A percentile compares a stretch with the other conserved stretches of the same genome.
Evolutionary conservation across 2,329 filamentous ascomycete species (phyloP).

Genomic region (Westerdykella ornata): DNA sequence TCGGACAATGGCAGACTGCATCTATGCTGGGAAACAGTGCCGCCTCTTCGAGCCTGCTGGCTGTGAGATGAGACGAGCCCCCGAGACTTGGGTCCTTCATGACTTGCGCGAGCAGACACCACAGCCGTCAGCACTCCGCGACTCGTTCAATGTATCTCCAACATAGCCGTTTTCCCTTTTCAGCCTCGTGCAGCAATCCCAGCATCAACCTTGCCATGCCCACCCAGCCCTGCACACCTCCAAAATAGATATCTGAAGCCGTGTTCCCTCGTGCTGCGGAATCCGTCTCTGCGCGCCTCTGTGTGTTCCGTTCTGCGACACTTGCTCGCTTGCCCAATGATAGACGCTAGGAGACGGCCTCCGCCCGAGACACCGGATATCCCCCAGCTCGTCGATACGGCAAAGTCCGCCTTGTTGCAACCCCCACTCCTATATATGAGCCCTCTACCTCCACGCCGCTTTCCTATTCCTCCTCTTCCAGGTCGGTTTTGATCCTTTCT

Average conservation of each 20-base stretch:
- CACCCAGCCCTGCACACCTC: constrained; percentile 1
- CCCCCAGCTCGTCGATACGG: constrained; percentile 1
- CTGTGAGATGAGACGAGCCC: too few species aligned
- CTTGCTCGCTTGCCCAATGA: constrained; percentile 5
- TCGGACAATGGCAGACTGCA: too few species aligned
- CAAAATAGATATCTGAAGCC: constrained; percentile 1
- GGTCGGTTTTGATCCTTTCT: neutral
- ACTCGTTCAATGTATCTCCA: constrained; percentile 2
- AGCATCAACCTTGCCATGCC: constrained; percentile 3
- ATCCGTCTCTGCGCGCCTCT: too few species aligned
- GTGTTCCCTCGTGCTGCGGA: constrained; percentile 4
- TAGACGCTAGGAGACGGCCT: neutral
- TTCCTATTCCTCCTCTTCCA: neutral
- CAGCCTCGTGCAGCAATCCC: constrained; percentile 4
- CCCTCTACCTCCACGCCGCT: neutral
- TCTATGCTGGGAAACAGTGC: too few species aligned
- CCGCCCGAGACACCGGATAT: constrained; percentile 3
- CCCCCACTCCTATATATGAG: constrained; percentile 6
- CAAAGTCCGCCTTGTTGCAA: constrained; percentile 4
- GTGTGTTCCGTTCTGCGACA: too few species aligned
- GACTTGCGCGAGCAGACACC: neutral
- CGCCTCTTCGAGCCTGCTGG: too few species aligned
- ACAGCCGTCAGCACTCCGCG: neutral
- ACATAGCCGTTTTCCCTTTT: constrained; percentile 1
- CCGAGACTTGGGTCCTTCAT: too few species aligned